phyloP scores from a whole-genome alignment of 2,329 filamentous ascomycete species.

The Rutstroemia sp. region DNA sequence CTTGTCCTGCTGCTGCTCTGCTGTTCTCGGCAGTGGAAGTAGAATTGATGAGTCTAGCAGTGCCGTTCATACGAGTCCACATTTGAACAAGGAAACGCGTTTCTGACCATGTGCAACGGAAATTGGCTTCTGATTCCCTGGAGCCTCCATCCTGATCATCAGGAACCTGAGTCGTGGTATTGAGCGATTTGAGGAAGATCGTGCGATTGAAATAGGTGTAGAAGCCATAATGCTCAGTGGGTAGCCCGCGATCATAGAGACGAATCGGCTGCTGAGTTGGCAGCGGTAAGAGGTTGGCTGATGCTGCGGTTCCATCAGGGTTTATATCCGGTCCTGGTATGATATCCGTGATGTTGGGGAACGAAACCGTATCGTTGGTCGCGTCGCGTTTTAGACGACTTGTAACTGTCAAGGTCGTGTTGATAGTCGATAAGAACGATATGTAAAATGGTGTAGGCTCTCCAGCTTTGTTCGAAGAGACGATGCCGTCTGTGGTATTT shows the following conservation, averaged over 20 bases:
- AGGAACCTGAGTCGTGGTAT: constrained; percentile 25
- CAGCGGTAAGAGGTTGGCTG: constrained; percentile 64
- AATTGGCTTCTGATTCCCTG: constrained; percentile 44
- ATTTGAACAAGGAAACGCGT: constrained; percentile 58
- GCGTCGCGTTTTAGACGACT: constrained; percentile 13
- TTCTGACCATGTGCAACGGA: constrained; percentile 51
- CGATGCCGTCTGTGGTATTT: constrained; percentile 72
- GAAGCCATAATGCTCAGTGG: constrained; percentile 86
- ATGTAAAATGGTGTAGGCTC: constrained; percentile 88
- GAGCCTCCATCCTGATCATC: constrained; percentile 50
- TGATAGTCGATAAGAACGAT: constrained; percentile 52
- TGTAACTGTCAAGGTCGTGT: constrained; percentile 26
- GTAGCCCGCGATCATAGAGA: constrained; percentile 74
- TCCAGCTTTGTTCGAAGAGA: constrained; percentile 62
- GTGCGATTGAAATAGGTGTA: constrained; percentile 87
- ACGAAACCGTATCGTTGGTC: constrained; percentile 12
- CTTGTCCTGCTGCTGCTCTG: constrained; percentile 23
- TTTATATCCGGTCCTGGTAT: constrained; percentile 59
- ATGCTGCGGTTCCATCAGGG: constrained; percentile 62
- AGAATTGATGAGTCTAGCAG: constrained; percentile 35
- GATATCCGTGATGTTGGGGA: constrained; percentile 39
- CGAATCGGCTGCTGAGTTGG: constrained; percentile 71
- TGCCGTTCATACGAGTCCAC: constrained; percentile 48
- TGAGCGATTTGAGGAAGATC: constrained; percentile 59
- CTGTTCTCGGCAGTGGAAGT: constrained; percentile 10